These are phyloP conservation scores for Xylaria nigripes DNA, from an alignment of 495 filamentous ascomycete species.

Conservation along the genomic window DNA sequence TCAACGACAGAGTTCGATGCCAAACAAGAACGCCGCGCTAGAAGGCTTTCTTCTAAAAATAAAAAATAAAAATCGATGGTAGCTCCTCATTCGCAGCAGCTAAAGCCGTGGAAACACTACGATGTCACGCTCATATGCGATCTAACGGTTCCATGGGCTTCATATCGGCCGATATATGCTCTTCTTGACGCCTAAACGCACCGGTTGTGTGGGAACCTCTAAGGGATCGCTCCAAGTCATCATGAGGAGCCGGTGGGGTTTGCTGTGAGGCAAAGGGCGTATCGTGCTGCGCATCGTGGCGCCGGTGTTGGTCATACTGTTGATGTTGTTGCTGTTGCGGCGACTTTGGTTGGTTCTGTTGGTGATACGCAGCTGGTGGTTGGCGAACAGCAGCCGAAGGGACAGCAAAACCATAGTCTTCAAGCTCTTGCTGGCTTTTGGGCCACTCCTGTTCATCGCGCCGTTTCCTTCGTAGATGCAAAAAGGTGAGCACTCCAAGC, in stretches of 20 bases:
- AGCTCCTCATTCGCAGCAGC: neutral
- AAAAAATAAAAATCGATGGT: neutral
- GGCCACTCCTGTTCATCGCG: slow-evolving; percentile 20
- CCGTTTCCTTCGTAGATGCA: slow-evolving; percentile 20
- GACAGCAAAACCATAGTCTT: slow-evolving; percentile 23
- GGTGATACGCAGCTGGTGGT: slow-evolving; percentile 14
- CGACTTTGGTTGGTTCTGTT: neutral
- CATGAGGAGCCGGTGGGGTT: slow-evolving; percentile 13
- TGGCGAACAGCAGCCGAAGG: slow-evolving; percentile 6
- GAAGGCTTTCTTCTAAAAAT: neutral
- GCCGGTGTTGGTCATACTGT: neutral
- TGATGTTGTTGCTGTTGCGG: neutral
- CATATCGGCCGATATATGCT: slow-evolving; percentile 20
- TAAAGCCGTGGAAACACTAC: neutral
- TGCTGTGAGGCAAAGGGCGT: neutral
- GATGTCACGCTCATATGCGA: slow-evolving; percentile 11
- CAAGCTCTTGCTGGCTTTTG: slow-evolving; percentile 26
- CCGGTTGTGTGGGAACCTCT: slow-evolving; percentile 17
- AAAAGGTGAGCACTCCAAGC: slow-evolving; percentile 8
- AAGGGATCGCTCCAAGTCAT: slow-evolving; percentile 18
- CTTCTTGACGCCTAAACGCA: slow-evolving; percentile 15
- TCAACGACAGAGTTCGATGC: neutral
- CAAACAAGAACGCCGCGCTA: slow-evolving; percentile 11
- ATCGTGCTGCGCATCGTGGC: neutral
- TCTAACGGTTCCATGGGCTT: slow-evolving; percentile 24